These are phyloP conservation scores for Fusarium armeniacum DNA, from an alignment of 2,329 filamentous ascomycete species.

Conservation along the genomic window DNA sequence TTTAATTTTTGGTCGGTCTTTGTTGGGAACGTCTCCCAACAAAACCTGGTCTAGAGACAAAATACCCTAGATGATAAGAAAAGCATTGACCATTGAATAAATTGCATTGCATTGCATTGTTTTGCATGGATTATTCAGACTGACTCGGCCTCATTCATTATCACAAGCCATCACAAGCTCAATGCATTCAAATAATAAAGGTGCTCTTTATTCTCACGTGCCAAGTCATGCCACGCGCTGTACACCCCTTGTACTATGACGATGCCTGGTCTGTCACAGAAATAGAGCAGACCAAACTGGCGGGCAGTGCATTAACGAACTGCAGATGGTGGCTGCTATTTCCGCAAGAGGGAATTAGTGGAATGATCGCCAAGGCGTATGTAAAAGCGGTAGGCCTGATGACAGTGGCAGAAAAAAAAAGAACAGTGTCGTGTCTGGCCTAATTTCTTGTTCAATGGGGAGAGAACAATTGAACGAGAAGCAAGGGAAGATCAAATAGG, in stretches of 20 bases:
- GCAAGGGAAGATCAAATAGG: neutral
- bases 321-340: neutral
- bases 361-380: conserved; percentile 19
- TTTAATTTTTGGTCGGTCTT: neutral
- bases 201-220: conserved; percentile 3
- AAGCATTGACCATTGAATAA: neutral
- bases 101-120: too few species aligned
- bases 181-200: too few species aligned
- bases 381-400: neutral
- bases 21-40: conserved; percentile 18
- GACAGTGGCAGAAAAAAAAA: conserved; percentile 5
- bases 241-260: neutral
- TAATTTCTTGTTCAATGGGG: neutral
- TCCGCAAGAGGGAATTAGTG: conserved; percentile 25
- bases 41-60: conserved; percentile 16
- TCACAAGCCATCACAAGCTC: neutral
- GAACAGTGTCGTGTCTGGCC: neutral
- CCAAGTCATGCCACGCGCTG: neutral
- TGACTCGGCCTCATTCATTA: neutral
- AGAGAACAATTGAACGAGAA: neutral
- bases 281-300: conserved; percentile 14
- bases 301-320: conserved; percentile 28
- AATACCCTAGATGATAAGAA: conserved; percentile 12
- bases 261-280: conserved; percentile 7
- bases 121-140: neutral